Base-by-base conservation (phyloP, 129 eudicot species). In the Arctium lappa region DNA sequence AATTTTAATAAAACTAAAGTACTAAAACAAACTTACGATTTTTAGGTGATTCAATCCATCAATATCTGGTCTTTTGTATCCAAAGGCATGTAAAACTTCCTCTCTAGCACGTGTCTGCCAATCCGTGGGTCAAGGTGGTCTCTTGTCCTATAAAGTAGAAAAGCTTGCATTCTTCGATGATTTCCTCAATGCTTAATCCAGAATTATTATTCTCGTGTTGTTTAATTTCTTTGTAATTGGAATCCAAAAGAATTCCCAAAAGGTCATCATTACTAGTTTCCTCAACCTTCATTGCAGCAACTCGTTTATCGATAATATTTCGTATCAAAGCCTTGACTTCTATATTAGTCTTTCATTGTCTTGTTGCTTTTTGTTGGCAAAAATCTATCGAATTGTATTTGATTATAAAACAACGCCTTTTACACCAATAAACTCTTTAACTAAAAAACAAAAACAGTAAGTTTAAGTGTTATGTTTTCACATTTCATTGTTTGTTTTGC, bases 161-260 rank as follows among this genome's bases (percentile, higher is more conserved):
- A 29, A 63, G 73, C 53, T 65, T 78, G 81, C 73, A 78, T 32
- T 78, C 81, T 16, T 65, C 81, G 12, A 78, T 78, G 18, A 78
- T 37, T 5, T 78, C 81, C 5, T 78, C 53, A 5, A 37, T 63
- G 39, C 74, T 78, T 72, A 78, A 18, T 63, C 81, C 81, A 33
- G 42, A 16, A 33, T 3, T 33, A 33, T 63, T 78, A 72, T 78
- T 78, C 8, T 34, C 79, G 38, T 65, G 33, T 30, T 4, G 44
- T 65, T 78, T 36, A 53, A 78, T 63, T 78, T 50, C 74, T 62
- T 62, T n/a, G 9, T 60, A 60, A 60, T 60, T 60, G 7, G 68
- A 60, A 60, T 60, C 29, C 68, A 60, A 60, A 31, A 77, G 40
- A 53, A 77, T 56, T 5, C 71, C 72, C 72, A 77, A 60, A 53